Base-by-base conservation (phyloP, 192 early-diverging fungal species). In the Coemansia sp. region DNA sequence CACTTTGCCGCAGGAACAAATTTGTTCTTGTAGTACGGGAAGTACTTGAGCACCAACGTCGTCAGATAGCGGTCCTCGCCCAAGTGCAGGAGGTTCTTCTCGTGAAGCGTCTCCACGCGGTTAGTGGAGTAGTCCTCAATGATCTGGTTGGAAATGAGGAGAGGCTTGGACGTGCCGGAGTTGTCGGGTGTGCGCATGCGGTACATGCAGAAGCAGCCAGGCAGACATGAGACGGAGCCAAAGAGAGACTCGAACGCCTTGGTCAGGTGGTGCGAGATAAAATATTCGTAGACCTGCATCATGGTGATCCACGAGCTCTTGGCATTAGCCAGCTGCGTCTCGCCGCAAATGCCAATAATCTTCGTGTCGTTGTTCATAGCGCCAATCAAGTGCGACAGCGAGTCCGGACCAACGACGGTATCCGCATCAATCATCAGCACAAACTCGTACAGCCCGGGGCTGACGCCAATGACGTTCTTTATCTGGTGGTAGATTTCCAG, bases 201-300 rank as follows among this genome's bases (percentile, higher is more conserved):
- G 70, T 99, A 99, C 97, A 99, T 96, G 61, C 86, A 90, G 87
- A 99, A 99, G 85, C 97, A 98, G 42, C 95, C 95, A 17, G 95
- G 95, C 55, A 99, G 77, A 82, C 97, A 99, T 8, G 95, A 94
- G 14, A 98, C 95, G 18, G 88, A 90, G 9, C 95, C 95, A 63
- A 98, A 98, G 17, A 98, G 82, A 11, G 95, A 97, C 78, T 97
- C 95, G 55, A 97, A 97, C 3, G 95, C 91, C 73, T 97, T 97
- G 30, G 93, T 86, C 59, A 98, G 79, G 63, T 98, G 92, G 81
- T 98, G 95, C 31, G 87, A 90, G 63, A 98, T 95, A 74, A 90
- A 98, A 81, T 98, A 98, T 79, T 99, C 95, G 68, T 97, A 98
- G 32, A 99, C 92, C 63, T 98, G 95, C 79, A 99, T 97, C 93